phyloP scores from a whole-genome alignment of 768 basidiomycete species.

The Lactarius hengduanensis region DNA sequence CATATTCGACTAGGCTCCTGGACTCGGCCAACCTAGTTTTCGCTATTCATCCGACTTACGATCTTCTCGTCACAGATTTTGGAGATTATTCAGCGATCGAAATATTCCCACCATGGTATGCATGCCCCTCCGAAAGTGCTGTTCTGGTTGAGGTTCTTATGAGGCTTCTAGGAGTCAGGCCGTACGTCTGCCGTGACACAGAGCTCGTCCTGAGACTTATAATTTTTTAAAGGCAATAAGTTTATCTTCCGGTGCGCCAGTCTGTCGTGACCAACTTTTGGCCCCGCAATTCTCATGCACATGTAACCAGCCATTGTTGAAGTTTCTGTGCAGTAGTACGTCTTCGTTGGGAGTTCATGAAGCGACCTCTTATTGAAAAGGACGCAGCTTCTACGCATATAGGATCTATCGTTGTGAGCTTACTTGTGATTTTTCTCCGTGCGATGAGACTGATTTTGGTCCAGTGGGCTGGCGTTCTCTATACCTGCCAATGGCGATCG shows the following conservation, averaged over 20 bases:
- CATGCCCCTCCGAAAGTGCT: neutral
- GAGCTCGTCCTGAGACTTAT: neutral
- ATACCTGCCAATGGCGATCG: too few relatives aligned
- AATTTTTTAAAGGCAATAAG: neutral
- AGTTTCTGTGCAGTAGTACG: too few relatives aligned
- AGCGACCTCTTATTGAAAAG: too few relatives aligned
- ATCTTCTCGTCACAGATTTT: neutral
- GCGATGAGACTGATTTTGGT: too few relatives aligned
- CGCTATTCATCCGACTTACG: neutral
- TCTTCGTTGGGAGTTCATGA: too few relatives aligned
- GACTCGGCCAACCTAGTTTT: constrained; percentile 1
- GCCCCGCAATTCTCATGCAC: too few relatives aligned
- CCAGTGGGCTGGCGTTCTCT: too few relatives aligned
- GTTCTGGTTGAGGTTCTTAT: neutral
- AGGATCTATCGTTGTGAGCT: too few relatives aligned
- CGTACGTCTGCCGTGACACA: neutral
- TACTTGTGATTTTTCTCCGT: too few relatives aligned
- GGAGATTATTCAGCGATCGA: neutral
- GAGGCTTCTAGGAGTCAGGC: neutral
- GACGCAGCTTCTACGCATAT: too few relatives aligned
- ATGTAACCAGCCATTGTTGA: too few relatives aligned
- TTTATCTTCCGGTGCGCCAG: neutral
- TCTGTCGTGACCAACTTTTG: neutral
- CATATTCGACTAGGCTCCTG: neutral
- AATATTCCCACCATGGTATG: neutral